Conservation (phyloP, 345 rosid species). For the Aquilaria yunnanensis region DNA sequence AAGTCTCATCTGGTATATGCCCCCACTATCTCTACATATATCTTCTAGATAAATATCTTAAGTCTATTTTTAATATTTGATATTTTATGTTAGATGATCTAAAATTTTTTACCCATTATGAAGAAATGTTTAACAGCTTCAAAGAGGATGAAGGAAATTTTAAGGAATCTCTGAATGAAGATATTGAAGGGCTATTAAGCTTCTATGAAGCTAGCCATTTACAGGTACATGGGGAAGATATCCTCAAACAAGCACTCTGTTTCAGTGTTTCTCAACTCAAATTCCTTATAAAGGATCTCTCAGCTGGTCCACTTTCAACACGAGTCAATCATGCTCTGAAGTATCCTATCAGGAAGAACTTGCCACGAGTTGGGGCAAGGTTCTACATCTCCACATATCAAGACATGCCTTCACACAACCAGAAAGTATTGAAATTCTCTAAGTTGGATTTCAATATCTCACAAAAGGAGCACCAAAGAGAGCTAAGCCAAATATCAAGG, state of each 20-base stretch:
- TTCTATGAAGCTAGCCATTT: slow-evolving; percentile 14
- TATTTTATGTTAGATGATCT: too few relatives aligned
- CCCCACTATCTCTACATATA: not conserved
- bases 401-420: slow-evolving; percentile 4
- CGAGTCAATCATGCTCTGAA: slow-evolving; percentile 14
- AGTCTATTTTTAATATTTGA: too few relatives aligned
- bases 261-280: not conserved
- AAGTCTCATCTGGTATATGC: slow-evolving; percentile 18
- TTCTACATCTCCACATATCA: slow-evolving; percentile 12
- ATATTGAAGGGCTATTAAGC: slow-evolving; percentile 5
- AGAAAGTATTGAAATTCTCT: slow-evolving; percentile 13
- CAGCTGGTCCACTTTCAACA: not conserved
- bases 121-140: slow-evolving; percentile 24
- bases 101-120: too few relatives aligned
- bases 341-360: slow-evolving; percentile 7
- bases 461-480: slow-evolving; percentile 14
- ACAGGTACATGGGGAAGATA: slow-evolving; percentile 16
- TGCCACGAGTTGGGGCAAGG: slow-evolving; percentile 16
- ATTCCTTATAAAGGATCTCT: not conserved
- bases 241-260: not conserved
- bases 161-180: not conserved
- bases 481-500: slow-evolving; percentile 13
- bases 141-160: slow-evolving; percentile 13
- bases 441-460: slow-evolving; percentile 24
- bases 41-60: not conserved